Percentiles rank a stretch among this genome's conserved stretches.
These are phyloP conservation scores for Cercospora citrullina DNA, from an alignment of 2,329 filamentous ascomycete genomes.

Conservation along the genomic window DNA sequence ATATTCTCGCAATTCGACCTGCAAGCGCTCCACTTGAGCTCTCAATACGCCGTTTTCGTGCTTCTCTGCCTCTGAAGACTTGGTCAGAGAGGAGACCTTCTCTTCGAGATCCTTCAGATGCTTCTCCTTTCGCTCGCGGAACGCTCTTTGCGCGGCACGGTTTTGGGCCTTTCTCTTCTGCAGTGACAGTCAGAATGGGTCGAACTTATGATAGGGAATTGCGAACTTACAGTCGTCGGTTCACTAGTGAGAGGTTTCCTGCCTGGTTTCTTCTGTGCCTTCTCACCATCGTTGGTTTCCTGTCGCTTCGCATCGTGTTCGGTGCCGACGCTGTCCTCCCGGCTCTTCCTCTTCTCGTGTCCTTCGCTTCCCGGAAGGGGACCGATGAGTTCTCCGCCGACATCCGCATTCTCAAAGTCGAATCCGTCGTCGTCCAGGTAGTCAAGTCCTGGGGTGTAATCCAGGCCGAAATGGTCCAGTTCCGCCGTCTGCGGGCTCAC, in stretches of 20 bases:
- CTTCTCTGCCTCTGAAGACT: constrained; percentile 77
- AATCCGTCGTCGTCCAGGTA: constrained; percentile 74
- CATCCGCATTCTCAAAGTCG: constrained; percentile 67
- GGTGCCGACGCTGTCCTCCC: constrained; percentile 64
- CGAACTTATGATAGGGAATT: neutral
- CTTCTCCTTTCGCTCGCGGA: constrained; percentile 92
- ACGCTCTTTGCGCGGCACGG: constrained; percentile 85
- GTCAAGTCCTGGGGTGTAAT: constrained; percentile 73
- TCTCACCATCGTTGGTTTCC: constrained; percentile 79
- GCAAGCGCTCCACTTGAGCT: constrained; percentile 84
- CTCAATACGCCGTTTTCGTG: constrained; percentile 83
- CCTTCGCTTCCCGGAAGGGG: constrained; percentile 65
- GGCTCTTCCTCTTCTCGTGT: constrained; percentile 71
- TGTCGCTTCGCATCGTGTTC: constrained; percentile 70
- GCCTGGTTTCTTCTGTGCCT: constrained; percentile 90
- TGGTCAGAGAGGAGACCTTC: constrained; percentile 67
- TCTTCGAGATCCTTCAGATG: constrained; percentile 82
- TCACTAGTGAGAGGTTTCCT: constrained; percentile 94
- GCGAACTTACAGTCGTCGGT: constrained; percentile 82
- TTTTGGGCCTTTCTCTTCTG: constrained; percentile 97
- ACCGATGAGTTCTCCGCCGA: constrained; percentile 67
- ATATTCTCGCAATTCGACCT: constrained; percentile 82
- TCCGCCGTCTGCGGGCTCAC: constrained; percentile 34
- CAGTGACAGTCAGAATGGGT: neutral
- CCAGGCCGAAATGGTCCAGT: constrained; percentile 34